A percentile compares a stretch with the other conserved stretches of the same genome.
Evolutionary conservation across 192 early-diverging fungal species (phyloP).

Genomic region (Endogone sp.): DNA sequence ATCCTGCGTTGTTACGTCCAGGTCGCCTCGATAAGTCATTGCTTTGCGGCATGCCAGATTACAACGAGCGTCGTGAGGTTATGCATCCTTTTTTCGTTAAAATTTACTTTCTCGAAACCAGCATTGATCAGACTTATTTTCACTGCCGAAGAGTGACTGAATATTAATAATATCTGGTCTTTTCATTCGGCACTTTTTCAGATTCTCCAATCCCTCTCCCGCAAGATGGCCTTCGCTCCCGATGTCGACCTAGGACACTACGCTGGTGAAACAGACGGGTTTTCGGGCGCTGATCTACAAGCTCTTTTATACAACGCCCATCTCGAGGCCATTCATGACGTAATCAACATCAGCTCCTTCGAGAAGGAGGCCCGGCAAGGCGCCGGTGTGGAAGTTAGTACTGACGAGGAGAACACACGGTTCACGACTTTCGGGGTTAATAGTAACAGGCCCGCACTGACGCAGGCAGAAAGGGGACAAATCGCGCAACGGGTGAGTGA

Average conservation of each 20-base stretch:
- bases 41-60: slow-evolving; percentile 78
- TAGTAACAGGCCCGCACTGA: slow-evolving; percentile 35
- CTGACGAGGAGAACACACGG: slow-evolving; percentile 28
- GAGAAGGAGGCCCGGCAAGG: slow-evolving; percentile 27
- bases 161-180: too few relatives aligned
- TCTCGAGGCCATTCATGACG: slow-evolving; percentile 81
- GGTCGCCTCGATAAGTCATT: slow-evolving; percentile 82
- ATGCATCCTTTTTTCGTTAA: slow-evolving; percentile 10
- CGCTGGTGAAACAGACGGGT: slow-evolving; percentile 66
- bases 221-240: slow-evolving; percentile 62
- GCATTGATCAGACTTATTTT: background rate
- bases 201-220: slow-evolving; percentile 73
- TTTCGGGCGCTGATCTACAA: slow-evolving; percentile 93
- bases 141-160: too few relatives aligned
- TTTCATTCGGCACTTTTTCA: background rate
- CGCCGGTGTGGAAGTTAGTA: background rate
- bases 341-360: slow-evolving; percentile 46
- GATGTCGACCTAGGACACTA: slow-evolving; percentile 59
- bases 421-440: slow-evolving; percentile 34
- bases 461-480: slow-evolving; percentile 47
- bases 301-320: slow-evolving; percentile 91
- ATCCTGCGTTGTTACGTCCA: slow-evolving; percentile 76
- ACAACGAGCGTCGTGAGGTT: slow-evolving; percentile 68
- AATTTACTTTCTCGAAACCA: slow-evolving; percentile 6
- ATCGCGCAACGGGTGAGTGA: slow-evolving; percentile 44